Evolutionary conservation across 805 yeast species (phyloP).

Genomic region (Candida yuanshanica): DNA sequence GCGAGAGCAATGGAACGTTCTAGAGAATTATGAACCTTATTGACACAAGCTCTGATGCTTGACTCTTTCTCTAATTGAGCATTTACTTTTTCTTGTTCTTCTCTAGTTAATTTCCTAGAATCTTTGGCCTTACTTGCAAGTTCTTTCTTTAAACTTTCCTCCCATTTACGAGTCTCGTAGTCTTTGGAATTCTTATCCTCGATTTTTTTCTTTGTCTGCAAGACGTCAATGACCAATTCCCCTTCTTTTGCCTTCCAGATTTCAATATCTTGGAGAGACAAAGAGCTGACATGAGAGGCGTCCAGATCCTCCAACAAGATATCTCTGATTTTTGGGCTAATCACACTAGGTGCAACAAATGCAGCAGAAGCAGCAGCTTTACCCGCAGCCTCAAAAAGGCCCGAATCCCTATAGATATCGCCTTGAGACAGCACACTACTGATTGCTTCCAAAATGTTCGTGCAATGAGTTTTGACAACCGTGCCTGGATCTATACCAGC

Average conservation of each 20-base stretch:
- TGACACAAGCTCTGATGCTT: constrained; percentile 44
- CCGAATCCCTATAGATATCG: constrained; percentile 22
- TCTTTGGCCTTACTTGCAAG: constrained; percentile 50
- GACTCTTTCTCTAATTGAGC: constrained; percentile 63
- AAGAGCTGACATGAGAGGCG: constrained; percentile 8
- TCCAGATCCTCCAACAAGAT: constrained; percentile 39
- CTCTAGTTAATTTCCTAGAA: constrained; percentile 61
- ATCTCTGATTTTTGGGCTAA: constrained; percentile 45
- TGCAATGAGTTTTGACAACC: constrained; percentile 34
- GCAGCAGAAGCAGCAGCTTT: constrained; percentile 43
- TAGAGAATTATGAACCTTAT: constrained; percentile 30
- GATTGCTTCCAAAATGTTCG: constrained; percentile 17
- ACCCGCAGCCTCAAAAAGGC: constrained; percentile 46
- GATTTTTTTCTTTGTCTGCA: constrained; percentile 37
- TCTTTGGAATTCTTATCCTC: constrained; percentile 75
- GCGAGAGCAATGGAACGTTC: constrained; percentile 50
- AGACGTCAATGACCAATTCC: constrained; percentile 58
- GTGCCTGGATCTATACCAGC: constrained; percentile 60
- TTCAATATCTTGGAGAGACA: constrained; percentile 45
- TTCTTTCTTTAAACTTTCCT: constrained; percentile 72
- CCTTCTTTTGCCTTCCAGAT: constrained; percentile 73
- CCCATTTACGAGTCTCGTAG: constrained; percentile 87
- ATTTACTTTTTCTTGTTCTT: constrained; percentile 60
- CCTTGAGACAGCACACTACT: constrained; percentile 16
- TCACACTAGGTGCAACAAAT: constrained; percentile 53